These are phyloP conservation scores for Aphanomyces invadans DNA, from an alignment of 352 stramenopile species.

Conservation along the genomic window DNA sequence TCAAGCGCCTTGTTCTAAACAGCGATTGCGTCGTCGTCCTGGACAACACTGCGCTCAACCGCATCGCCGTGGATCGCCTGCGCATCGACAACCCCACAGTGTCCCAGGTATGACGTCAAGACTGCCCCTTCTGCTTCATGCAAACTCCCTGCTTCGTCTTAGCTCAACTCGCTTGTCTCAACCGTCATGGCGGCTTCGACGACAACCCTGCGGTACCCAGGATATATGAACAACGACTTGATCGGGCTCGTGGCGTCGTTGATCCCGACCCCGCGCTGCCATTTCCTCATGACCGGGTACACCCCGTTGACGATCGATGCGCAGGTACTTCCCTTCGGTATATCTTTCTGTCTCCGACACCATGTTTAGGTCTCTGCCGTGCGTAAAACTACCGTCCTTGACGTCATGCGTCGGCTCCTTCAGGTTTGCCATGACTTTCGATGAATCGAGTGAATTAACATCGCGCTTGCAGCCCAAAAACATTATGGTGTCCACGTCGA, in stretches of 20 bases:
- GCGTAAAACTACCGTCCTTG: constrained; percentile 98
- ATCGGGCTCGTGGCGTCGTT: constrained; percentile 96
- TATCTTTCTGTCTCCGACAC: background rate
- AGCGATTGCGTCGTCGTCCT: constrained; percentile 98
- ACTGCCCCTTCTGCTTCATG: background rate
- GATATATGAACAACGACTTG: constrained; percentile 99
- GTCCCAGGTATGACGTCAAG: constrained; percentile 40
- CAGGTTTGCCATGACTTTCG: constrained; percentile 27
- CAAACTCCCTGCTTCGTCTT: background rate
- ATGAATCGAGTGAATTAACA: background rate
- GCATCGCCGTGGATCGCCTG: constrained; percentile 92
- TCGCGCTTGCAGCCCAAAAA: constrained; percentile 90
- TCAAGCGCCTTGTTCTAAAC: constrained; percentile 98
- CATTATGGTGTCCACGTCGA: constrained; percentile 98
- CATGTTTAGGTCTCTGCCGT: constrained; percentile 47
- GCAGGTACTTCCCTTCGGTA: constrained; percentile 43
- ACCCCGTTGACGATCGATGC: constrained; percentile 95
- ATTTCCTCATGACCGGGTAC: constrained; percentile 99
- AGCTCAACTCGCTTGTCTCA: constrained; percentile 97
- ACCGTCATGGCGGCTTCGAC: constrained; percentile 99
- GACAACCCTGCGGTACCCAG: constrained; percentile 94
- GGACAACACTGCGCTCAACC: constrained; percentile 98
- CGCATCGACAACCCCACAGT: constrained; percentile 95
- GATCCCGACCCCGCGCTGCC: constrained; percentile 97
- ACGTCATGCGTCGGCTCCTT: constrained; percentile 96